Evolutionary conservation across 441 rosid species (phyloP).

Genomic region (Manihot esculenta): DNA sequence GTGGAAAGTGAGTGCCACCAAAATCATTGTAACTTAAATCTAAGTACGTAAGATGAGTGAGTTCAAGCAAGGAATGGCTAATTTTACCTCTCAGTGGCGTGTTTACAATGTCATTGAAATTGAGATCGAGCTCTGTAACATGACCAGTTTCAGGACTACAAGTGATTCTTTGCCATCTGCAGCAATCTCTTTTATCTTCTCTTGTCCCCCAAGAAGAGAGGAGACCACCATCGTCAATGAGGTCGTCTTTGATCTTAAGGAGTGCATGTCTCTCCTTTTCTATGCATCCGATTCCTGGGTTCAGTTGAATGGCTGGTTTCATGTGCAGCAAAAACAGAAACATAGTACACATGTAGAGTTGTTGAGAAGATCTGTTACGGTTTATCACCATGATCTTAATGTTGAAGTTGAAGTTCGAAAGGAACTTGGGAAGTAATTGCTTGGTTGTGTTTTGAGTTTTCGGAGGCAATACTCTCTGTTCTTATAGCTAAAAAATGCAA

Average conservation of each 20-base stretch:
- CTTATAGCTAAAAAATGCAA: too few relatives aligned
- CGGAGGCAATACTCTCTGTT: too few relatives aligned
- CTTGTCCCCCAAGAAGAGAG: slow-evolving; percentile 15
- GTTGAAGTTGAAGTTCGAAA: too few relatives aligned
- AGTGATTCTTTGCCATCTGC: slow-evolving; percentile 19
- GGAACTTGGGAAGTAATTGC: too few relatives aligned
- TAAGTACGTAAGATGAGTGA: slow-evolving; percentile 12
- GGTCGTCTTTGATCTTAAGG: neutral
- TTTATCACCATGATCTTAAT: too few relatives aligned
- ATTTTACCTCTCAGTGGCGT: slow-evolving; percentile 4
- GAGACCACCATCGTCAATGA: neutral
- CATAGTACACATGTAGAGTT: neutral
- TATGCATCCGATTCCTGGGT: neutral
- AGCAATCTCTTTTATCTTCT: slow-evolving; percentile 19
- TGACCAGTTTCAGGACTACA: slow-evolving; percentile 14
- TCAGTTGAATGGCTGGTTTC: neutral
- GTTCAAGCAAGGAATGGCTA: slow-evolving; percentile 9
- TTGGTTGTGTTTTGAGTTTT: too few relatives aligned
- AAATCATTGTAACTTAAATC: slow-evolving; percentile 19
- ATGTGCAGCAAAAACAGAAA: neutral
- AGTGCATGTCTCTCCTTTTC: slow-evolving; percentile 19
- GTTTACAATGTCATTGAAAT: neutral
- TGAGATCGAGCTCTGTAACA: slow-evolving; percentile 1
- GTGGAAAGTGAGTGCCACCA: neutral
- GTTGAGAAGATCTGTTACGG: too few relatives aligned